Conservation (phyloP, 495 filamentous ascomycete species). For the Wilcoxina mikolae region DNA sequence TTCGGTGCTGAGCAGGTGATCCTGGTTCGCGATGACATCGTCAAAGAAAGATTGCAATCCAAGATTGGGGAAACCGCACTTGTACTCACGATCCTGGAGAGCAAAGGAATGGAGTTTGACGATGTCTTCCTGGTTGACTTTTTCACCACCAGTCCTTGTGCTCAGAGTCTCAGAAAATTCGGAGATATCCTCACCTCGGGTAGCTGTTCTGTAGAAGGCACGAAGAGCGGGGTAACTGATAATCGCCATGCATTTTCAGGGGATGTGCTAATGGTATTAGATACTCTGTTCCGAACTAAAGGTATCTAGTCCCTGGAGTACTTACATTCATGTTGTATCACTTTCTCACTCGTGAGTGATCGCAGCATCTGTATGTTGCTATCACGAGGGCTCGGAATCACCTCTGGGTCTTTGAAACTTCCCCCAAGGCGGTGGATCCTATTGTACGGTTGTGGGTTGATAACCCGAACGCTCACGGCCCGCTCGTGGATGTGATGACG, state of each 20-base stretch:
- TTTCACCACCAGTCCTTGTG: slow-evolving; percentile 12
- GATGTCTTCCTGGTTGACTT: slow-evolving; percentile 32
- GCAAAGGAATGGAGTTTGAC: slow-evolving; percentile 39
- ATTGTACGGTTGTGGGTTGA: not conserved
- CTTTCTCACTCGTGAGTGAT: too few species aligned
- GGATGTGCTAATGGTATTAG: not conserved
- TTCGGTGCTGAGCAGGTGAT: slow-evolving; percentile 37
- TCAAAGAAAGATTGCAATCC: slow-evolving; percentile 26
- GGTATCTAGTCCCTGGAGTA: too few species aligned
- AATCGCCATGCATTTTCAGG: too few species aligned
- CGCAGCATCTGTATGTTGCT: slow-evolving; percentile 11
- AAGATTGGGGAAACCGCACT: slow-evolving; percentile 30
- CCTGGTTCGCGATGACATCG: slow-evolving; percentile 31
- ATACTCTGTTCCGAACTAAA: slow-evolving; percentile 6
- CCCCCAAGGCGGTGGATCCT: not conserved
- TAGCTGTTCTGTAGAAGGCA: too few species aligned
- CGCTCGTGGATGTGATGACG: not conserved
- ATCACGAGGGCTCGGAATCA: slow-evolving; percentile 4
- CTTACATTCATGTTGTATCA: too few species aligned
- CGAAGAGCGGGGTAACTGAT: too few species aligned
- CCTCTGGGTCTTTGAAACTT: slow-evolving; percentile 5
- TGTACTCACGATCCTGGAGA: slow-evolving; percentile 33
- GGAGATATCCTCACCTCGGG: not conserved
- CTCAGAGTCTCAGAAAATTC: not conserved
- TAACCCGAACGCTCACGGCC: not conserved